A percentile compares a stretch with the other conserved stretches of the same genome.
These are phyloP conservation scores for Talaromyces thailandensis DNA, from an alignment of 495 filamentous ascomycete species.

Conservation along the genomic window DNA sequence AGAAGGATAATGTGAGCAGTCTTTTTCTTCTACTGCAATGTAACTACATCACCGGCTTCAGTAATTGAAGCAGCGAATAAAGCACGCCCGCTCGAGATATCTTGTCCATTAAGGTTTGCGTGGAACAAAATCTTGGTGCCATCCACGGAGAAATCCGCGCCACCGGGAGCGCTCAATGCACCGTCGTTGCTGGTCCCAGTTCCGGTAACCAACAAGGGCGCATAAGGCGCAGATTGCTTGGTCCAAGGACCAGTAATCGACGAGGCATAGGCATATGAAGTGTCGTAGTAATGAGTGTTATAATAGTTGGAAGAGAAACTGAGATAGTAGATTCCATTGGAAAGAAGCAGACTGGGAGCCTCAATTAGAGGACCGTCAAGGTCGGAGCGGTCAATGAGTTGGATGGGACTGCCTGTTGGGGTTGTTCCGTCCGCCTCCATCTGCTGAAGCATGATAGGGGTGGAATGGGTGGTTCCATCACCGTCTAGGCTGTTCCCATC, in stretches of 20 bases:
- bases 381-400: conserved; percentile 43
- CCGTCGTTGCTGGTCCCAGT: conserved; percentile 13
- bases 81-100: conserved; percentile 13
- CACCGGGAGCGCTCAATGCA: conserved; percentile 37
- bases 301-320: conserved; percentile 54
- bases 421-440: conserved; percentile 44
- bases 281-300: conserved; percentile 39
- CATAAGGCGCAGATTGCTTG: conserved; percentile 17
- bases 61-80: conserved; percentile 21
- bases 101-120: conserved; percentile 23
- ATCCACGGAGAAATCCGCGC: conserved; percentile 36
- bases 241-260: conserved; percentile 28
- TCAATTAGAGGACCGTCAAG: conserved; percentile 50
- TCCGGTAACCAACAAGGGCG: conserved; percentile 28
- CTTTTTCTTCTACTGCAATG: neutral
- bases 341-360: conserved; percentile 43
- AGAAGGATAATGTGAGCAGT: neutral
- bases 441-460: conserved; percentile 47
- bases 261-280: conserved; percentile 43
- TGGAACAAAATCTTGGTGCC: conserved; percentile 42
- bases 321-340: conserved; percentile 42
- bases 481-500: conserved; percentile 49
- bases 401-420: conserved; percentile 32
- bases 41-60: neutral
- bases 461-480: conserved; percentile 46